Conservation (phyloP, 495 filamentous ascomycete genomes). For the Penicillium lagena region DNA sequence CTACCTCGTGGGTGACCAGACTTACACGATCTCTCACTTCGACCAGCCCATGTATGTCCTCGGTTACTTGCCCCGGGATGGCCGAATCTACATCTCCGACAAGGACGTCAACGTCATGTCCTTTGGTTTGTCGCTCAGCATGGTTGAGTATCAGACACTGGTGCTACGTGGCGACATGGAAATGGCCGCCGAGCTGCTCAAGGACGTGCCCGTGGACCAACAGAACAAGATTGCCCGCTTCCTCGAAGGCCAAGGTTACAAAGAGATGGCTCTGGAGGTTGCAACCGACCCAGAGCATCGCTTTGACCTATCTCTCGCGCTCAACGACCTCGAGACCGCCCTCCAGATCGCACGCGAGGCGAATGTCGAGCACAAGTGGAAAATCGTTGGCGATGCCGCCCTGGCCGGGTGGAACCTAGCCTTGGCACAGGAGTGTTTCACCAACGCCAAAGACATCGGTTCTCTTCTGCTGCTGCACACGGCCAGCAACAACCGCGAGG, state of each 20-base stretch:
- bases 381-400: slow-evolving; percentile 88
- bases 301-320: slow-evolving; percentile 82
- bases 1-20: slow-evolving; percentile 96
- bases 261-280: slow-evolving; percentile 91
- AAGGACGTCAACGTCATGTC: slow-evolving; percentile 91
- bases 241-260: slow-evolving; percentile 94
- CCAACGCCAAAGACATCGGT: slow-evolving; percentile 80
- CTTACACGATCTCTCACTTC: slow-evolving; percentile 97
- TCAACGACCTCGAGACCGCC: slow-evolving; percentile 79
- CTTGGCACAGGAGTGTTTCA: slow-evolving; percentile 89
- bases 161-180: slow-evolving; percentile 96
- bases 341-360: slow-evolving; percentile 76
- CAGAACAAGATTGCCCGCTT: slow-evolving; percentile 97
- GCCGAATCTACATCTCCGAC: slow-evolving; percentile 86
- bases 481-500: slow-evolving; percentile 67
- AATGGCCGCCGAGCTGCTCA: slow-evolving; percentile 75
- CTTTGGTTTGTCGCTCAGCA: slow-evolving; percentile 85
- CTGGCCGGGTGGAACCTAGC: slow-evolving; percentile 78
- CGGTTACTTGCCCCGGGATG: slow-evolving; percentile 91
- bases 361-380: slow-evolving; percentile 95
- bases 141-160: slow-evolving; percentile 95
- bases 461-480: slow-evolving; percentile 83
- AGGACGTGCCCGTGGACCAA: slow-evolving; percentile 77
- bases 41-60: slow-evolving; percentile 92
- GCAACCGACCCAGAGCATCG: slow-evolving; percentile 94